A percentile compares a stretch with the other conserved stretches of the same genome.
phyloP scores from a whole-genome alignment of 192 early-diverging fungal species.

The Coemansia sp. region DNA sequence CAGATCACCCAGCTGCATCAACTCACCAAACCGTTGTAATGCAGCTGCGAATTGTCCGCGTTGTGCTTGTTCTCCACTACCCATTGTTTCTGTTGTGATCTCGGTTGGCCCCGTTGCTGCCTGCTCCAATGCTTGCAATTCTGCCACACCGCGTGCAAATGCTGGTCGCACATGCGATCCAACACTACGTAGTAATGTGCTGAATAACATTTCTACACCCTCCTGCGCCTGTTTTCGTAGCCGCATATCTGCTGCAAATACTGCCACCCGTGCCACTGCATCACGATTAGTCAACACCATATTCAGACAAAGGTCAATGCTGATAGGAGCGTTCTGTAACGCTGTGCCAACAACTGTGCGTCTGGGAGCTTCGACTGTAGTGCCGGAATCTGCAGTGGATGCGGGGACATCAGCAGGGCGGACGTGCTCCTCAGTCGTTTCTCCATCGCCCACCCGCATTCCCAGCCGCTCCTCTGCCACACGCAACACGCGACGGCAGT shows the following conservation, averaged over 20 bases:
- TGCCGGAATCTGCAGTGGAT: too few species aligned
- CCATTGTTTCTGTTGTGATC: slow-evolving; percentile 19
- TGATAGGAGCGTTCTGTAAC: slow-evolving; percentile 32
- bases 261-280: slow-evolving; percentile 59
- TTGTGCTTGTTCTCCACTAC: slow-evolving; percentile 16
- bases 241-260: slow-evolving; percentile 61
- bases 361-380: background rate
- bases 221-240: slow-evolving; percentile 61
- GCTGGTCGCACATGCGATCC: slow-evolving; percentile 53
- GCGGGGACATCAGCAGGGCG: too few species aligned
- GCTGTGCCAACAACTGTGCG: slow-evolving; percentile 40
- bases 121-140: slow-evolving; percentile 43
- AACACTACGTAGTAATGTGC: slow-evolving; percentile 70
- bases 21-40: slow-evolving; percentile 83
- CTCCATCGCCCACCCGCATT: slow-evolving; percentile 3
- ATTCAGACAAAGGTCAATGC: slow-evolving; percentile 79
- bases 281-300: slow-evolving; percentile 91
- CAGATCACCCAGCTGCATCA: slow-evolving; percentile 91
- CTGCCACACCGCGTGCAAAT: slow-evolving; percentile 28
- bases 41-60: slow-evolving; percentile 59
- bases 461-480: slow-evolving; percentile 29
- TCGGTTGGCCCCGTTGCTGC: background rate
- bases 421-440: background rate
- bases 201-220: slow-evolving; percentile 76
- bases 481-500: slow-evolving; percentile 30